phyloP scores from a whole-genome alignment of 768 basidiomycete species.

The Exidia glandulosa region DNA sequence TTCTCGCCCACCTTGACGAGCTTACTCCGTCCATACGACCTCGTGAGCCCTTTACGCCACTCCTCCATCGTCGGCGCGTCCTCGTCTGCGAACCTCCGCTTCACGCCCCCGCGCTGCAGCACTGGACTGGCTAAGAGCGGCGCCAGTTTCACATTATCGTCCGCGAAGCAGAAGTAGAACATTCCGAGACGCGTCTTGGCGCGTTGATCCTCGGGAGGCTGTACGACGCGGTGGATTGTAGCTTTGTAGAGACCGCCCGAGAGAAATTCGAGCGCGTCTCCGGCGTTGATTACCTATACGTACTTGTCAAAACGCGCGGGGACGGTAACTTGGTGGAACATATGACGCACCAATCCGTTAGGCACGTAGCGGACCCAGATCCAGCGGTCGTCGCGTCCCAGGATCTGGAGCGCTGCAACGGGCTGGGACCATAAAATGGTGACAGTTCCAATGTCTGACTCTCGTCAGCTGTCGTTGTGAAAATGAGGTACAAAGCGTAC shows the following conservation, averaged over 20 bases:
- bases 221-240: constrained; percentile 28
- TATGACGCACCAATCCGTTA: constrained; percentile 21
- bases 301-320: neutral
- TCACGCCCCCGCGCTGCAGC: constrained; percentile 25
- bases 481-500: constrained; percentile 7
- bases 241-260: constrained; percentile 27
- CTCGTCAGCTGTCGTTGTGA: neutral
- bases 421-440: constrained; percentile 30
- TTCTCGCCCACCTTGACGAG: constrained; percentile 18
- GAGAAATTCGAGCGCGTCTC: constrained; percentile 24
- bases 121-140: constrained; percentile 20
- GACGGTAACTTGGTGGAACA: neutral
- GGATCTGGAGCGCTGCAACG: constrained; percentile 25
- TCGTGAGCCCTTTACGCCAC: constrained; percentile 21
- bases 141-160: constrained; percentile 18
- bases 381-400: constrained; percentile 25
- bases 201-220: constrained; percentile 25
- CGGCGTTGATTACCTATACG: constrained; percentile 29
- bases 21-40: constrained; percentile 19
- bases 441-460: constrained; percentile 22
- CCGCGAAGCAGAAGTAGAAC: constrained; percentile 24
- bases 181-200: constrained; percentile 23
- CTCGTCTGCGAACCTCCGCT: constrained; percentile 15
- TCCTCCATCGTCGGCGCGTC: constrained; percentile 24
- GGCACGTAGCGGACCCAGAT: constrained; percentile 25